Evolutionary conservation across 352 stramenopile genomes (phyloP).

Genomic region (Phytophthora melonis): DNA sequence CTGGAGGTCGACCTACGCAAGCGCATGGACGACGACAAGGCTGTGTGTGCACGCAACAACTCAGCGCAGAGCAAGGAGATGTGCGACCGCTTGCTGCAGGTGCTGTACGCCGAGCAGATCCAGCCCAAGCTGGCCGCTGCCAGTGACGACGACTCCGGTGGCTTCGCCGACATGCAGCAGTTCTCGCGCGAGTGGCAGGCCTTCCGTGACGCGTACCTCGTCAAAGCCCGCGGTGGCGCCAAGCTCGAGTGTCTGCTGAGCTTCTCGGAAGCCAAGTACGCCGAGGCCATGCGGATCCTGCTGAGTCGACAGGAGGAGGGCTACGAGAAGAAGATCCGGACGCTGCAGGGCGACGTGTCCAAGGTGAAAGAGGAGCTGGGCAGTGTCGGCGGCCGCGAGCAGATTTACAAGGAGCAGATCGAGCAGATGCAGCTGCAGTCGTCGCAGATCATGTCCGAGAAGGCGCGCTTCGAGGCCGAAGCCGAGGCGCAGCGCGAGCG

Average conservation of each 20-base stretch:
- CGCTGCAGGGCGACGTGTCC: slow-evolving; percentile 72
- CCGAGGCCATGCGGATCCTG: slow-evolving; percentile 85
- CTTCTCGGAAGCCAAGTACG: slow-evolving; percentile 84
- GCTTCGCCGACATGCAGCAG: slow-evolving; percentile 83
- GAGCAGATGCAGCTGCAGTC: slow-evolving; percentile 84
- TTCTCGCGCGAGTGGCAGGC: slow-evolving; percentile 75
- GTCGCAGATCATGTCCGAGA: slow-evolving; percentile 81
- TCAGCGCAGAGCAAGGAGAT: slow-evolving; percentile 72
- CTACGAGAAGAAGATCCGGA: slow-evolving; percentile 88
- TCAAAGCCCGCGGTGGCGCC: slow-evolving; percentile 71
- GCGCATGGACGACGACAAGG: slow-evolving; percentile 81
- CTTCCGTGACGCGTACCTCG: slow-evolving; percentile 81
- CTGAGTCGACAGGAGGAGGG: slow-evolving; percentile 85
- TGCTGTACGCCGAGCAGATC: slow-evolving; percentile 85
- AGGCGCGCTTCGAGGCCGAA: slow-evolving; percentile 73
- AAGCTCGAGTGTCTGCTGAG: slow-evolving; percentile 80
- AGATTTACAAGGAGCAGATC: slow-evolving; percentile 90
- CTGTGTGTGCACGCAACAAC: slow-evolving; percentile 53
- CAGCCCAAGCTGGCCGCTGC: slow-evolving; percentile 75
- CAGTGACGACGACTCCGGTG: slow-evolving; percentile 55
- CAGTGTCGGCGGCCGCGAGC: slow-evolving; percentile 77
- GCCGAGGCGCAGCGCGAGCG: slow-evolving; percentile 72
- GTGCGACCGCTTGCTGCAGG: slow-evolving; percentile 81
- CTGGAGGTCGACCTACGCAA: slow-evolving; percentile 70
- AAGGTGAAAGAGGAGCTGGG: slow-evolving; percentile 88